These are phyloP conservation scores for Aspergillus persii DNA, from an alignment of 2,329 filamentous ascomycete species.

Conservation along the genomic window DNA sequence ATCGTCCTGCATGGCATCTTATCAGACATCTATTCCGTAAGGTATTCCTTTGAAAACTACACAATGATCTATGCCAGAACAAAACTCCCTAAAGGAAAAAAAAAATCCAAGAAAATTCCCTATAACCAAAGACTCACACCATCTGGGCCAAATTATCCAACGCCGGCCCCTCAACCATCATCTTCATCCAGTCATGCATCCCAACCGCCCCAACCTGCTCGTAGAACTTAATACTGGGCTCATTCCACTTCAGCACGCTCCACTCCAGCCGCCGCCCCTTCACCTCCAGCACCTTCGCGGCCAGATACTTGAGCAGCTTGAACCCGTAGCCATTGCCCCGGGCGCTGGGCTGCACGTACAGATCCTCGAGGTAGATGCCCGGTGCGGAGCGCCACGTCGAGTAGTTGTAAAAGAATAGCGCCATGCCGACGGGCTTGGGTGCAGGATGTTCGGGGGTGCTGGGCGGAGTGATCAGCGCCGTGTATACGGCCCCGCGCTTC, in stretches of 20 bases:
- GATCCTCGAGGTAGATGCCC: constrained; percentile 89
- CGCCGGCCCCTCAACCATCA: constrained; percentile 49
- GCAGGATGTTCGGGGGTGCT: constrained; percentile 40
- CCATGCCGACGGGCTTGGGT: constrained; percentile 66
- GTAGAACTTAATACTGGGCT: constrained; percentile 86
- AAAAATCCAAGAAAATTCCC: not conserved
- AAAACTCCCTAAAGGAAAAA: not conserved
- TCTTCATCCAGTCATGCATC: constrained; percentile 51
- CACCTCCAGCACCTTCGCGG: constrained; percentile 72
- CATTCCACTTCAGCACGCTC: constrained; percentile 90
- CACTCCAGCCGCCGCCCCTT: constrained; percentile 78
- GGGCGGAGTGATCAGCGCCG: constrained; percentile 63
- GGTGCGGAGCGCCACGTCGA: constrained; percentile 85
- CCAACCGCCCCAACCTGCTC: constrained; percentile 44
- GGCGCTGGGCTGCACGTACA: constrained; percentile 73
- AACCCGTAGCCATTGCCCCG: constrained; percentile 79
- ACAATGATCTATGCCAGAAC: not conserved
- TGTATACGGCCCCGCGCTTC: constrained; percentile 65
- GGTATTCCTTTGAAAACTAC: too few relatives aligned
- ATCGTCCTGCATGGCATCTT: not conserved
- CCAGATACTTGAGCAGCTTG: constrained; percentile 69
- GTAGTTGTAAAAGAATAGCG: constrained; percentile 93
- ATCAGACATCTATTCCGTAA: not conserved
- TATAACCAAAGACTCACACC: not conserved
- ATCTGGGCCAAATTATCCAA: constrained; percentile 41